A percentile compares a stretch with the other conserved stretches of the same genome.
Evolutionary conservation across 2,329 filamentous ascomycete genomes (phyloP).

Genomic region (Davidsoniella eucalypti): DNA sequence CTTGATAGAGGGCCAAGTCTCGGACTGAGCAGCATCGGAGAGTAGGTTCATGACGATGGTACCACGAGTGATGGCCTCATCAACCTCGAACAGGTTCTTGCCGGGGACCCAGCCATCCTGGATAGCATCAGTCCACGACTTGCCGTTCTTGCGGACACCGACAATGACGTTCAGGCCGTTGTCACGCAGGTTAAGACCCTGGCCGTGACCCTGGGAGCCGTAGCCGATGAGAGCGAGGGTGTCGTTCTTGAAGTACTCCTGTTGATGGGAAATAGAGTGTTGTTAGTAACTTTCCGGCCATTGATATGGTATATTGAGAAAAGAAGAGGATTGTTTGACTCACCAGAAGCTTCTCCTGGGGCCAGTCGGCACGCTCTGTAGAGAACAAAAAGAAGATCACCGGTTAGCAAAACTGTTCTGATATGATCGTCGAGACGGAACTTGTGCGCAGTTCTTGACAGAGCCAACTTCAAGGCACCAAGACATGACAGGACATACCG

Average conservation of each 20-base stretch:
- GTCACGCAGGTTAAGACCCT: constrained; percentile 98
- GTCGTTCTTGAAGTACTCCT: constrained; percentile 99
- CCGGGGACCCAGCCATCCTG: constrained; percentile 96
- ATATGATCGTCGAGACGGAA: background rate
- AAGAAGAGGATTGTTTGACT: constrained; percentile 23
- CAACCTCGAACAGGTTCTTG: constrained; percentile 97
- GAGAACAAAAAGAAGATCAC: constrained; percentile 6
- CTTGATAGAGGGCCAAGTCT: constrained; percentile 98
- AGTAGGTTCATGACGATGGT: constrained; percentile 99
- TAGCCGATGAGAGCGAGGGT: constrained; percentile 98
- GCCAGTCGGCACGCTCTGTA: constrained; percentile 94
- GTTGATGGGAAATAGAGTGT: constrained; percentile 5
- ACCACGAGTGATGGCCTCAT: constrained; percentile 84
- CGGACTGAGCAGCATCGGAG: constrained; percentile 89
- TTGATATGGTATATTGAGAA: background rate
- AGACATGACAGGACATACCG: constrained; percentile 36
- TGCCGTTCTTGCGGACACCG: constrained; percentile 94
- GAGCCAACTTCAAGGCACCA: constrained; percentile 4
- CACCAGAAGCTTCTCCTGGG: constrained; percentile 91
- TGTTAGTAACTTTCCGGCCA: background rate
- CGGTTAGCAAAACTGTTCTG: constrained; percentile 1
- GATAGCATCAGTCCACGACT: constrained; percentile 94
- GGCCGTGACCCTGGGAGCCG: constrained; percentile 92
- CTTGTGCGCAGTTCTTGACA: background rate
- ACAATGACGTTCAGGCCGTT: constrained; percentile 98